Conservation (phyloP, 106 monocot species). For the Gastrodia elata region DNA sequence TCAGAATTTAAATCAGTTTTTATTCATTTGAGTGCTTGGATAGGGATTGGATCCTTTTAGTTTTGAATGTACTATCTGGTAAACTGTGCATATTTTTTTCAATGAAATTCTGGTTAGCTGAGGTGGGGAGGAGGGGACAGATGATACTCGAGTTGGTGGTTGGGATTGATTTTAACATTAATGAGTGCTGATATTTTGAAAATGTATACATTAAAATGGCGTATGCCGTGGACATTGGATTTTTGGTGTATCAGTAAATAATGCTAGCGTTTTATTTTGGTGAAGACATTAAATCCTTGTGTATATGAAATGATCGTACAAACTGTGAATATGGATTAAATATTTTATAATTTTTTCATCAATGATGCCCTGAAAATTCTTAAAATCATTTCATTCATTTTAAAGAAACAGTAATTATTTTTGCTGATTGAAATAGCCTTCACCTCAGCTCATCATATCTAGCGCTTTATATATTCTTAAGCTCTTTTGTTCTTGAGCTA, state of each 20-base stretch:
- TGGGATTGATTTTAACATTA: neutral
- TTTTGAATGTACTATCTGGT: neutral
- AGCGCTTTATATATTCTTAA: neutral
- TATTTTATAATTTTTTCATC: neutral
- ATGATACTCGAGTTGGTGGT: neutral
- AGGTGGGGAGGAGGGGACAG: neutral
- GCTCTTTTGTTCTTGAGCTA: neutral
- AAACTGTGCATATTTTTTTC: neutral
- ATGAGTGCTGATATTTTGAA: neutral
- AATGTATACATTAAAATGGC: neutral
- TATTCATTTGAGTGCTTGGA: neutral
- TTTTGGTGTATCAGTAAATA: neutral
- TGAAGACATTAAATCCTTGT: slow-evolving; percentile 1
- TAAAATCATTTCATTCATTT: neutral
- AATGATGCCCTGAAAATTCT: neutral
- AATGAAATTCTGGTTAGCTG: neutral
- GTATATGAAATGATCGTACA: neutral
- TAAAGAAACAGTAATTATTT: neutral
- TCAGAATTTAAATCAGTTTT: neutral
- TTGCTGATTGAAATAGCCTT: neutral
- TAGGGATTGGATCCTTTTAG: neutral
- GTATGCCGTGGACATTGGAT: neutral
- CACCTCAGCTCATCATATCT: neutral
- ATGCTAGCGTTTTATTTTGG: neutral
- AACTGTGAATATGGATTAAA: neutral